These are phyloP conservation scores for Cytospora chrysosperma DNA, from an alignment of 2,329 filamentous ascomycete species.

Conservation along the genomic window DNA sequence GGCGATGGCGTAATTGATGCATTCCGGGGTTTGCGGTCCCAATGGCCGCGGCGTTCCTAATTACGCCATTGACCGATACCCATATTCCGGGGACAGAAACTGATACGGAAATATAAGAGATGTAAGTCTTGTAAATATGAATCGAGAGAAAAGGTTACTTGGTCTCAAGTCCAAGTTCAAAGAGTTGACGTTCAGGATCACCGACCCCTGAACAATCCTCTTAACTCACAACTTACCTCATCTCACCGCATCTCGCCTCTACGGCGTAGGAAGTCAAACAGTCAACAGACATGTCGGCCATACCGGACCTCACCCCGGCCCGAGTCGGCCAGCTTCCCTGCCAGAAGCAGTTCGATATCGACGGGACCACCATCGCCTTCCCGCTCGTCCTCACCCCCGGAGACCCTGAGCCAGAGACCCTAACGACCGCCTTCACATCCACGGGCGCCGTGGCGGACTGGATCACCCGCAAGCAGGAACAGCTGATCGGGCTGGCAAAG, in stretches of 20 bases:
- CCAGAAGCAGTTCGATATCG: slow-evolving; percentile 19
- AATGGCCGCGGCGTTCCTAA: slow-evolving; percentile 1
- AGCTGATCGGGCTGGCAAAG: slow-evolving; percentile 12
- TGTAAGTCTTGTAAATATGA: neutral
- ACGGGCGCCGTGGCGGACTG: slow-evolving; percentile 14
- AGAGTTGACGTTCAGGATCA: neutral
- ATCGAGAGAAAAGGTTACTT: neutral
- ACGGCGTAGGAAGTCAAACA: neutral
- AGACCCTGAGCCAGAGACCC: slow-evolving; percentile 26
- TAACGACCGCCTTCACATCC: neutral
- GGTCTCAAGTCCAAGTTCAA: neutral
- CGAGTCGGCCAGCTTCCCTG: slow-evolving; percentile 3
- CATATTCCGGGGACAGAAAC: neutral
- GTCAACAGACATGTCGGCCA: neutral
- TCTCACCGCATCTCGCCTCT: neutral
- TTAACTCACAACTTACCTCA: too few relatives aligned
- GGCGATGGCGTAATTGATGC: slow-evolving; percentile 18
- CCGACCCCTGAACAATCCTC: neutral
- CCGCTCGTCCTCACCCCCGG: slow-evolving; percentile 19
- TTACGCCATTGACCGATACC: slow-evolving; percentile 12
- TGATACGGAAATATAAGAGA: neutral
- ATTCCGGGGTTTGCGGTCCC: neutral
- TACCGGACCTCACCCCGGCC: slow-evolving; percentile 16
- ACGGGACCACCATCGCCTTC: slow-evolving; percentile 9
- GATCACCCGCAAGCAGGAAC: slow-evolving; percentile 11